Base-by-base conservation (phyloP, 371 early-diverging fungal species). In the Apophysomyces sp. region DNA sequence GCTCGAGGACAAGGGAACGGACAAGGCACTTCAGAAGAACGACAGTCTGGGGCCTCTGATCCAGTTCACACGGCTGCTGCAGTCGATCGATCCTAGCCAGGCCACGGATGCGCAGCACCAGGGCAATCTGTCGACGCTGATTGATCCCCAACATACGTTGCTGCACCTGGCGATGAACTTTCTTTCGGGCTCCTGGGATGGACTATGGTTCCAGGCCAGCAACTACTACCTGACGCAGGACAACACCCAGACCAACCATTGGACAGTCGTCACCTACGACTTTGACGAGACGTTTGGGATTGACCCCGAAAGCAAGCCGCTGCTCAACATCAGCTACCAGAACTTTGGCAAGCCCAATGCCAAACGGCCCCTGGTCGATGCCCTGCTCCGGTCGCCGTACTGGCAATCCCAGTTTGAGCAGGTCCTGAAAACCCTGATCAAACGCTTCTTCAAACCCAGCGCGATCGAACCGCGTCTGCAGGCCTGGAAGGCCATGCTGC, bases 231-330 rank as follows among this genome's bases (percentile, higher is more conserved):
- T 85, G 59, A 80, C 76, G 37, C 69, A 85, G 37, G 74, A 85
- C 56, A 60, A 85, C 56, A 60, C 79, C 13, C 39, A 56, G 7
- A 63, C 66, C 31, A 71, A 77, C 31, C 78, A 77, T 51, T 85
- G 85, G 85, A 71, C 68, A 31, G 67, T 79, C 63, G 74, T 83
- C 28, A 73, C 85, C 8, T 81, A 77, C 12, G 85, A 83, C 52
- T 85, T 85, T 57, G 85, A 85, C 49, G 86, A 83, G 56, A 76
- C 78, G 2, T 78, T 78, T 15, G 84, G 84, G 21, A 78, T 78
- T 52, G 58, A 59, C 30, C n/a, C 52, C n/a, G 52, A 55, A 3
- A 51, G 57, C 29, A 12, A 21, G 3, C 26, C 37, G 0, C 52
- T 66, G 7, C 70, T 65, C 57, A 74, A 69, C 16, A 74, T 74